These are phyloP conservation scores for Ophiostoma perfectum DNA, from an alignment of 2,329 filamentous ascomycete genomes.

Conservation along the genomic window DNA sequence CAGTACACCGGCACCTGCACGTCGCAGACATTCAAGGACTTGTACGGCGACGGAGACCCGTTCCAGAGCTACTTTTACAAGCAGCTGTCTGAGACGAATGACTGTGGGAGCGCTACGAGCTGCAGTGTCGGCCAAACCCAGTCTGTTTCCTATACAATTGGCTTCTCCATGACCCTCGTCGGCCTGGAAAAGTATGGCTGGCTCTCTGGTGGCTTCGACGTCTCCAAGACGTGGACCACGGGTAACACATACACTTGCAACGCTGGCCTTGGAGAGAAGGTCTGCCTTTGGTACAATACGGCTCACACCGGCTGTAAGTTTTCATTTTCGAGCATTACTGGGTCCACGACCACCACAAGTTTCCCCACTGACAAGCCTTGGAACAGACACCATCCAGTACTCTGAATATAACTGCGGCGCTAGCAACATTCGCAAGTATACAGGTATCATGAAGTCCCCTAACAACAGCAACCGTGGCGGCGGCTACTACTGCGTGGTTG, in stretches of 20 bases:
- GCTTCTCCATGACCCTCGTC: not conserved
- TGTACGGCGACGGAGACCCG: not conserved
- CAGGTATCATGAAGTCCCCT: conserved; percentile 2
- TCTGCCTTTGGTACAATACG: not conserved
- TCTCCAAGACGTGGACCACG: not conserved
- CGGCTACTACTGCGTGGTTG: conserved; percentile 16
- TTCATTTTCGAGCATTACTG: not conserved
- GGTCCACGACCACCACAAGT: not conserved
- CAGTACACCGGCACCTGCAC: not conserved
- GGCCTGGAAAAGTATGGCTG: not conserved
- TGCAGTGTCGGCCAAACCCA: not conserved
- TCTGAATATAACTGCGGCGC: not conserved
- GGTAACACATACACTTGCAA: not conserved
- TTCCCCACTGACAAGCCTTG: not conserved
- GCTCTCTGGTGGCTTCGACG: not conserved
- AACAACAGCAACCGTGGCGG: conserved; percentile 13
- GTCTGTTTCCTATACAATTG: not conserved
- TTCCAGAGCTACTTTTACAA: not conserved
- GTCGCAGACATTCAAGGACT: not conserved
- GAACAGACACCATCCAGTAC: not conserved
- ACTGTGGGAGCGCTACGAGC: not conserved
- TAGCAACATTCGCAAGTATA: not conserved
- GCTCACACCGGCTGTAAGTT: not conserved
- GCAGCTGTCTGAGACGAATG: not conserved
- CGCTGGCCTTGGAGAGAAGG: not conserved